Evolutionary conservation across 2,329 filamentous ascomycete genomes (phyloP).

Genomic region (Trichothecium sympodiale): DNA sequence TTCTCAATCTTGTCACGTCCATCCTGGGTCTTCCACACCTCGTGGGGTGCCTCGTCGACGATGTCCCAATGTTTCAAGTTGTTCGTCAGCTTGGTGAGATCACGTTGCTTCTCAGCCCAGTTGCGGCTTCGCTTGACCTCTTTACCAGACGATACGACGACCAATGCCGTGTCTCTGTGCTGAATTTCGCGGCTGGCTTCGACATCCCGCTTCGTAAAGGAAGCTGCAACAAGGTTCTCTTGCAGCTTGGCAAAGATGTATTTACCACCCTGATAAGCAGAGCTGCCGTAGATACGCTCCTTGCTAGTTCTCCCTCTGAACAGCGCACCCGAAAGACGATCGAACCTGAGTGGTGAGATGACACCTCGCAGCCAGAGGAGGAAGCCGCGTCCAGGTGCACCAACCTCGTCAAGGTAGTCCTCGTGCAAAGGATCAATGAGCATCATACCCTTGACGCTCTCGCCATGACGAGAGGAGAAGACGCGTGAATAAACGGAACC

Average conservation of each 20-base stretch:
- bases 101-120: slow-evolving; percentile 80
- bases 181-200: slow-evolving; percentile 71
- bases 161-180: slow-evolving; percentile 60
- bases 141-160: slow-evolving; percentile 72
- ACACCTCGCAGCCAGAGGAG: slow-evolving; percentile 77
- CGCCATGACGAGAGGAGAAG: slow-evolving; percentile 73
- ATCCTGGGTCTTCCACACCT: slow-evolving; percentile 69
- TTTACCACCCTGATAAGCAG: slow-evolving; percentile 69
- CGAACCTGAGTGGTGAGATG: slow-evolving; percentile 76
- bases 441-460: slow-evolving; percentile 65
- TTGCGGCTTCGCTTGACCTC: slow-evolving; percentile 52
- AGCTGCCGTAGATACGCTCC: slow-evolving; percentile 75
- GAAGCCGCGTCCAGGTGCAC: slow-evolving; percentile 62
- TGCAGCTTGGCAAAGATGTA: slow-evolving; percentile 85
- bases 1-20: slow-evolving; percentile 70
- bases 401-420: slow-evolving; percentile 62
- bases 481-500: slow-evolving; percentile 85
- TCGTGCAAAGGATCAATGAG: slow-evolving; percentile 87
- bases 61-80: slow-evolving; percentile 79
- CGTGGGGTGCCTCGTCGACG: slow-evolving; percentile 71
- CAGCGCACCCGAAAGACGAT: slow-evolving; percentile 68
- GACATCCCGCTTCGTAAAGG: slow-evolving; percentile 76
- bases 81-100: slow-evolving; percentile 68
- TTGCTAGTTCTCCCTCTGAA: slow-evolving; percentile 70
- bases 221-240: slow-evolving; percentile 79